phyloP scores from a whole-genome alignment of 129 eudicot species.

The Lactuca sativa region DNA sequence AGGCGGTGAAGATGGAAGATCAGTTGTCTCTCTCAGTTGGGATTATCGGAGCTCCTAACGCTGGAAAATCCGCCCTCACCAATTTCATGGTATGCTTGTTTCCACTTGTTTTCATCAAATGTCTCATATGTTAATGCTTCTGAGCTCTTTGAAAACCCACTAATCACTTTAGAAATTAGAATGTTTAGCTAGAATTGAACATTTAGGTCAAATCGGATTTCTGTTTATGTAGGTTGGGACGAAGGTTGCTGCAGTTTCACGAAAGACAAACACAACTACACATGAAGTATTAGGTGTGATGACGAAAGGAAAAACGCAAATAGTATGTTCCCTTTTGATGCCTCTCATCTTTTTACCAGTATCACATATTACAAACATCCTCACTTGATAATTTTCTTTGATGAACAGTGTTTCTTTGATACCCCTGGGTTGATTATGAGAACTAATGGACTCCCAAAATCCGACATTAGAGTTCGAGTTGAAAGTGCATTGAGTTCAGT shows the following conservation, averaged over 20 bases:
- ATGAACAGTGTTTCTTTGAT: constrained; percentile 91
- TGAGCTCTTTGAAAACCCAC: neutral
- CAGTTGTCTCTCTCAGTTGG: constrained; percentile 88
- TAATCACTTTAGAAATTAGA: neutral
- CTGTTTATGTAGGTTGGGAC: constrained; percentile 63
- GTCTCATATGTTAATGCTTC: neutral
- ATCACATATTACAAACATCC: constrained; percentile 13
- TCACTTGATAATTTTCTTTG: constrained; percentile 23
- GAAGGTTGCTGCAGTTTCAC: constrained; percentile 92
- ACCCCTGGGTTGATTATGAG: constrained; percentile 91
- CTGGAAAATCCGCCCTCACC: constrained; percentile 95
- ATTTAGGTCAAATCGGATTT: neutral
- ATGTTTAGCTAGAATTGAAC: neutral
- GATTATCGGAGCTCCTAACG: constrained; percentile 99
- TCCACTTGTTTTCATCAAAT: neutral
- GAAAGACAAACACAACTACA: constrained; percentile 89
- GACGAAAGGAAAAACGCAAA: constrained; percentile 88
- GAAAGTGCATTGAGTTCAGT: constrained; percentile 85
- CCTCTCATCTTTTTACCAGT: neutral
- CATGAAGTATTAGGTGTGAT: constrained; percentile 92
- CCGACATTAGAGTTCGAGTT: constrained; percentile 72
- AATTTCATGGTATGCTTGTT: constrained; percentile 65
- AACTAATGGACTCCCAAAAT: constrained; percentile 66
- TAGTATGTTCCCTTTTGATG: constrained; percentile 49
- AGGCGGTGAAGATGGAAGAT: constrained; percentile 67